Percentiles rank a stretch among this genome's conserved stretches.
Evolutionary conservation across 2,329 filamentous ascomycete genomes (phyloP).

Genomic region (Macrophomina tecta): DNA sequence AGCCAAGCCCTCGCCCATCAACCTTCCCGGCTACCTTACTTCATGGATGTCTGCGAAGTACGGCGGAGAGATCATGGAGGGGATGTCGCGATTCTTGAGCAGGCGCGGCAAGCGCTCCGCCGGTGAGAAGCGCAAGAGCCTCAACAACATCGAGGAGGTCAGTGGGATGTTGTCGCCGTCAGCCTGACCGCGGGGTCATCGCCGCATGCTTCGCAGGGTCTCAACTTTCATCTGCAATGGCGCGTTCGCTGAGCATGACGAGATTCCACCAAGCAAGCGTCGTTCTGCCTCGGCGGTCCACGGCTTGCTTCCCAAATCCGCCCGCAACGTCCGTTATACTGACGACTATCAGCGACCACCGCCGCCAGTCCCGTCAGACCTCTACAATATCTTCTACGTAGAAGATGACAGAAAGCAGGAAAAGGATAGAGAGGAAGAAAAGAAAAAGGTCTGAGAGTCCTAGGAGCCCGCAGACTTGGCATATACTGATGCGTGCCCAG

Average conservation of each 20-base stretch:
- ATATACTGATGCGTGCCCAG: conserved; percentile 36
- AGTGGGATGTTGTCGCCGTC: conserved; percentile 15
- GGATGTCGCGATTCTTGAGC: conserved; percentile 71
- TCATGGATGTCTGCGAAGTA: conserved; percentile 32
- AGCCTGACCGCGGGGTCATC: conserved; percentile 14
- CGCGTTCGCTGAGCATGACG: conserved; percentile 5
- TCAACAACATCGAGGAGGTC: conserved; percentile 26
- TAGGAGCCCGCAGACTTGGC: neutral
- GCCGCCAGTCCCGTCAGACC: conserved; percentile 48
- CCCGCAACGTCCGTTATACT: neutral
- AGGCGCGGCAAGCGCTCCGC: conserved; percentile 64
- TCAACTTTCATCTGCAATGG: conserved; percentile 20
- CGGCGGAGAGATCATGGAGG: conserved; percentile 48
- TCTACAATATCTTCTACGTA: conserved; percentile 69
- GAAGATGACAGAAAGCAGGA: conserved; percentile 63
- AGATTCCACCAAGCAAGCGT: neutral
- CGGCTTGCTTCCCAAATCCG: neutral
- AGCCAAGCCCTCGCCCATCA: conserved; percentile 14
- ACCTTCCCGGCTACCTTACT: conserved; percentile 20
- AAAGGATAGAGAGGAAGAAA: conserved; percentile 61
- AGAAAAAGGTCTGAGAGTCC: conserved; percentile 46
- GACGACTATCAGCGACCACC: conserved; percentile 6
- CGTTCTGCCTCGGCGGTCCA: conserved; percentile 3
- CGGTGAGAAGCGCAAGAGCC: conserved; percentile 41
- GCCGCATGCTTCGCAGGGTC: conserved; percentile 18